A percentile compares a stretch with the other conserved stretches of the same genome.
Evolutionary conservation across 1,139 yeast genomes (phyloP).

Genomic region (Lodderomyces jiufengensis): DNA sequence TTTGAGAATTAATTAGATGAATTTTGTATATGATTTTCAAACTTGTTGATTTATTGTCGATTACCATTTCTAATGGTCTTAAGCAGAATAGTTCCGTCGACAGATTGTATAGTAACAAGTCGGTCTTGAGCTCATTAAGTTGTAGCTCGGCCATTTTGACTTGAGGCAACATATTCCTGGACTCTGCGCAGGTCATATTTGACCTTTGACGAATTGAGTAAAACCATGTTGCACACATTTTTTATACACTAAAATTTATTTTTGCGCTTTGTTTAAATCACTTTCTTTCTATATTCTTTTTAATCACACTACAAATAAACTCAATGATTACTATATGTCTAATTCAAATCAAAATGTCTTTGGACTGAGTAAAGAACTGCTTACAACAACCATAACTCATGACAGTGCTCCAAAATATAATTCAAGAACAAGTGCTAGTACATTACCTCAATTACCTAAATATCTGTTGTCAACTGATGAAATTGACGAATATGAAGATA

Average conservation of each 20-base stretch:
- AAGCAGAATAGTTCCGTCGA: conserved; percentile 87
- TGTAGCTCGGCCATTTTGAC: conserved; percentile 53
- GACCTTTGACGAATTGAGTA: conserved; percentile 85
- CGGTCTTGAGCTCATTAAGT: conserved; percentile 66
- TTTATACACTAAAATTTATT: conserved; percentile 2
- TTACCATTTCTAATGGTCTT: conserved; percentile 30
- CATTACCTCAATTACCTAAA: conserved; percentile 19
- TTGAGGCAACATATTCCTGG: conserved; percentile 86
- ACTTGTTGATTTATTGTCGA: conserved; percentile 11
- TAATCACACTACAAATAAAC: neutral
- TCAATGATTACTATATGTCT: conserved; percentile 1
- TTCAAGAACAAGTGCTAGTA: conserved; percentile 17
- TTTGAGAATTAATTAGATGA: conserved; percentile 20
- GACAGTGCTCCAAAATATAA: conserved; percentile 1
- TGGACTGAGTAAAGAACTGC: conserved; percentile 2
- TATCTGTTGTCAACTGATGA: conserved; percentile 8
- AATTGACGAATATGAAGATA: conserved; percentile 1
- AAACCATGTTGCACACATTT: conserved; percentile 84
- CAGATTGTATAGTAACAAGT: conserved; percentile 65
- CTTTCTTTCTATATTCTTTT: neutral
- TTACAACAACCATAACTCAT: neutral
- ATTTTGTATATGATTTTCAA: conserved; percentile 16
- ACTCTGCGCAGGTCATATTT: conserved; percentile 76
- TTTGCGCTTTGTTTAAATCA: neutral
- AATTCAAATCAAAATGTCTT: neutral